Base-by-base conservation (phyloP, 2,329 filamentous ascomycete genomes). In the Aspergillus ustus region DNA sequence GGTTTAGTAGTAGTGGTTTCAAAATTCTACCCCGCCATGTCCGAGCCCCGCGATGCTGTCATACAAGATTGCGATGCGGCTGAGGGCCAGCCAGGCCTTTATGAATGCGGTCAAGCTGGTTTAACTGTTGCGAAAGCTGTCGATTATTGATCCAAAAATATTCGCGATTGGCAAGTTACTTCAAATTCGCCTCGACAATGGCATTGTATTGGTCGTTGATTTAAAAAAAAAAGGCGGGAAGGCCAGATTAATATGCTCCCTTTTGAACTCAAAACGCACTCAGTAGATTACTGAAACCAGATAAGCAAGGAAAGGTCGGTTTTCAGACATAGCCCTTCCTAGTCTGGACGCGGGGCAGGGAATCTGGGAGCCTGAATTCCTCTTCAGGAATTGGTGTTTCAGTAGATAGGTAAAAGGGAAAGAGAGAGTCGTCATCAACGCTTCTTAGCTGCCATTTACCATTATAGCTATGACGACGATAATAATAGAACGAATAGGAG, bases 41-140 rank as follows among this genome's bases (percentile, higher is more conserved):
- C 52, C 34, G 57, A 62, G 60, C 64, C 64, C 64, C 64, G 64
- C 64, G 57, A 66, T 66, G 64, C 52, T 63, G 62, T 64, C 62
- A 62, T 64, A 62, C 56, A 56, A 22, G 25, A 59, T 57, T 40
- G 46, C 34, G 17, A 54, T 61, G 54, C 54, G 54, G 50, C 59
- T 58, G 29, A 53, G 40, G 52, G 8, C 44, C 54, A 13, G 40
- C 28, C 28, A 46, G 53, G 17, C 52, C 15, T 54, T 45, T 22
- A 37, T n/a, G 45, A 54, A 20, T 29, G 43, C 25, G 28, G 31
- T 60, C 44, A 34, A 57, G 11, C 44, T 7, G 7, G 22, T 19
- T 31, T 17, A 51, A 15, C 28, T 6, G 31, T 34, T 20, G 46
- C 29, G 46, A 49, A 29, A 25, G 20, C 3, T 29, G 15, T 25